Evolutionary conservation across 371 early-diverging fungal species (phyloP).

Genomic region (Dichotomocladium elegans): DNA sequence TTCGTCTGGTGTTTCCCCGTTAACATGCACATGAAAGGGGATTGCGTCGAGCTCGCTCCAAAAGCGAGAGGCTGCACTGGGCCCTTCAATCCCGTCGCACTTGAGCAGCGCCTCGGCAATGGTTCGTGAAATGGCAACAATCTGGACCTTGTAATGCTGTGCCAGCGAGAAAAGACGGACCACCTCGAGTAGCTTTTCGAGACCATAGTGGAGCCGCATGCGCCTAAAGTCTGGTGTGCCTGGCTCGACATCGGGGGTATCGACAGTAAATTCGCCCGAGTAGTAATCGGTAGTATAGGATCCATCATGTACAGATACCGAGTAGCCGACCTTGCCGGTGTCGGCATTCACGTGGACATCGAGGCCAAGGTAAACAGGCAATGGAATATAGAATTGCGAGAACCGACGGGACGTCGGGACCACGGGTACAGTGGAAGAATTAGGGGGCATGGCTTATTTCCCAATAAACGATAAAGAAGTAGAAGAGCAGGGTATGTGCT

Average conservation of each 20-base stretch:
- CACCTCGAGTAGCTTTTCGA: conserved; percentile 32
- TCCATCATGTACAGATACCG: conserved; percentile 62
- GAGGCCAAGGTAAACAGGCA: conserved; percentile 59
- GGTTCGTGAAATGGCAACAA: conserved; percentile 39
- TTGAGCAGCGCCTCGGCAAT: conserved; percentile 17
- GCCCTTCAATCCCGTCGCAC: conserved; percentile 18
- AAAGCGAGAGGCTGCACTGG: conserved; percentile 49
- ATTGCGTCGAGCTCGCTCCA: conserved; percentile 78
- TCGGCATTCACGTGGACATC: conserved; percentile 43
- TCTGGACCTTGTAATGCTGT: conserved; percentile 55
- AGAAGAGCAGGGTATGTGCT: no score
- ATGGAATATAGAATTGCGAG: conserved; percentile 32
- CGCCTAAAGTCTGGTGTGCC: no score
- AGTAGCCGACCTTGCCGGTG: conserved; percentile 23
- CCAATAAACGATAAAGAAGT: not conserved
- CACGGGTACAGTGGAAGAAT: conserved; percentile 27
- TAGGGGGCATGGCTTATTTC: conserved; percentile 26
- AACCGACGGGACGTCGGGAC: conserved; percentile 27
- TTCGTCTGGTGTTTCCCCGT: conserved; percentile 62
- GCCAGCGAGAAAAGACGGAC: conserved; percentile 38
- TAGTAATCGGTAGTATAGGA: conserved; percentile 52
- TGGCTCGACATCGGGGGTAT: conserved; percentile 9
- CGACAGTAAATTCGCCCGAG: conserved; percentile 22
- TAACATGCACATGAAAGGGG: conserved; percentile 61
- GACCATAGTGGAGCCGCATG: no score